These are phyloP conservation scores for Talinum fruticosum DNA, from an alignment of 148 eudicot species.

Conservation along the genomic window DNA sequence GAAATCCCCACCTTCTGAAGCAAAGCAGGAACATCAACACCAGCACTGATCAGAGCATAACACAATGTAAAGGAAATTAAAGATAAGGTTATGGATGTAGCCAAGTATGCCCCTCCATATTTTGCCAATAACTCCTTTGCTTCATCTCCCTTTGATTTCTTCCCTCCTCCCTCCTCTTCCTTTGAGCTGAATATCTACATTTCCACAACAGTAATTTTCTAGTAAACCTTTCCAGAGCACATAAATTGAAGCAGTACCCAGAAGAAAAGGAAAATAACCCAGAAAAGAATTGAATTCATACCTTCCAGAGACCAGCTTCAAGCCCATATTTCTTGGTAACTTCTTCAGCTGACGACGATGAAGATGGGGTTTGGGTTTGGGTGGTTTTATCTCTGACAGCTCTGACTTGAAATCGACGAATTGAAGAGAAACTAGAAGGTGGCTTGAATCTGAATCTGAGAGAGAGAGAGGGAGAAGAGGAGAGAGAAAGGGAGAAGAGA, in stretches of 20 bases:
- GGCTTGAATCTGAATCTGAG: constrained; percentile 1
- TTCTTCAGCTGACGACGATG: constrained; percentile 59
- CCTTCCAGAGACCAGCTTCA: constrained; percentile 89
- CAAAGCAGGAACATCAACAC: constrained; percentile 76
- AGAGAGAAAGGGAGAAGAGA: neutral
- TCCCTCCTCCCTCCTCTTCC: constrained; percentile 43
- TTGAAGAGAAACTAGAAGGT: neutral
- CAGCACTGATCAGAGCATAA: constrained; percentile 70
- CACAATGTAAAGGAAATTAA: constrained; percentile 78
- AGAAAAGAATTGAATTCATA: neutral
- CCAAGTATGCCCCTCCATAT: constrained; percentile 93
- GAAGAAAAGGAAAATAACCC: neutral
- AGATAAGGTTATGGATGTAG: constrained; percentile 88
- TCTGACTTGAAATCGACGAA: constrained; percentile 29
- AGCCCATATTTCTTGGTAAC: constrained; percentile 82
- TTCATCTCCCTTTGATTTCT: constrained; percentile 73
- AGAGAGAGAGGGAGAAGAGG: constrained; percentile 11
- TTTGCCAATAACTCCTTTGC: constrained; percentile 84
- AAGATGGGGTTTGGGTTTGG: constrained; percentile 32
- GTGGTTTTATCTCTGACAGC: constrained; percentile 66
- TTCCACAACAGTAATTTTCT: neutral
- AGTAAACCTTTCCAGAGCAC: no score
- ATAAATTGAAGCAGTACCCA: no score
- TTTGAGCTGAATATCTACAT: constrained; percentile 82
- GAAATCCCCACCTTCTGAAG: constrained; percentile 89